Conservation (phyloP, 2,329 filamentous ascomycete species). For the Aureobasidium vineae region DNA sequence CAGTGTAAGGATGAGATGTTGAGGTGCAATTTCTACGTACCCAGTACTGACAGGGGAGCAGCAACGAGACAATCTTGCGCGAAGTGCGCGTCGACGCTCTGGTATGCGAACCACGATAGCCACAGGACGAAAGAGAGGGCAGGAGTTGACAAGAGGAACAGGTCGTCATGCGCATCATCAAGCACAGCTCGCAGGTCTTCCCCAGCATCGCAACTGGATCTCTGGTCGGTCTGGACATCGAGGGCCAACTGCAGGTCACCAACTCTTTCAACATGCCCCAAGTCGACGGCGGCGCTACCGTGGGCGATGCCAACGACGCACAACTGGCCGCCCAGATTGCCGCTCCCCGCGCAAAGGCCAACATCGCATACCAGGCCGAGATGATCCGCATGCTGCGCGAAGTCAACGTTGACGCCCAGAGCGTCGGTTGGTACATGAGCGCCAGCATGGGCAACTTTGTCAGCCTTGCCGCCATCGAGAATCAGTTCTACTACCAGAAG, state of each 20-base stretch:
- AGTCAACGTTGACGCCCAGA: slow-evolving; percentile 98
- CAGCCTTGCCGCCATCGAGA: slow-evolving; percentile 93
- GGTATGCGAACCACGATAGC: slow-evolving; percentile 22
- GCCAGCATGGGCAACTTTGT: slow-evolving; percentile 99
- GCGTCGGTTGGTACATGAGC: slow-evolving; percentile 97
- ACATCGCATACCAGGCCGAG: slow-evolving; percentile 83
- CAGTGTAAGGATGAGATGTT: slow-evolving; percentile 6
- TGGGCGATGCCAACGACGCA: slow-evolving; percentile 63
- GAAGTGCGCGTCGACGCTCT: slow-evolving; percentile 31
- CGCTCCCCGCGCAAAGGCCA: slow-evolving; percentile 88
- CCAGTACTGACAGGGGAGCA: slow-evolving; percentile 13
- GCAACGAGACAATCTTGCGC: slow-evolving; percentile 28
- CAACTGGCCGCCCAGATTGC: slow-evolving; percentile 71
- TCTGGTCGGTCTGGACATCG: slow-evolving; percentile 88
- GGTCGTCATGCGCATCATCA: slow-evolving; percentile 98
- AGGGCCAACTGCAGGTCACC: slow-evolving; percentile 80
- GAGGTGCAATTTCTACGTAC: not conserved
- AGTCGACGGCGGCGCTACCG: slow-evolving; percentile 63
- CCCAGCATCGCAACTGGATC: slow-evolving; percentile 86
- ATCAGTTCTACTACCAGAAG: slow-evolving; percentile 96
- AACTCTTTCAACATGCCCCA: slow-evolving; percentile 94
- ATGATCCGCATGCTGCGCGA: slow-evolving; percentile 97
- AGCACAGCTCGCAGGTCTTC: slow-evolving; percentile 85
- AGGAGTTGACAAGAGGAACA: slow-evolving; percentile 12
- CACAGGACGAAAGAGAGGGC: not conserved